Base-by-base conservation (phyloP, 495 filamentous ascomycete species). In the Tuber magnatum region DNA sequence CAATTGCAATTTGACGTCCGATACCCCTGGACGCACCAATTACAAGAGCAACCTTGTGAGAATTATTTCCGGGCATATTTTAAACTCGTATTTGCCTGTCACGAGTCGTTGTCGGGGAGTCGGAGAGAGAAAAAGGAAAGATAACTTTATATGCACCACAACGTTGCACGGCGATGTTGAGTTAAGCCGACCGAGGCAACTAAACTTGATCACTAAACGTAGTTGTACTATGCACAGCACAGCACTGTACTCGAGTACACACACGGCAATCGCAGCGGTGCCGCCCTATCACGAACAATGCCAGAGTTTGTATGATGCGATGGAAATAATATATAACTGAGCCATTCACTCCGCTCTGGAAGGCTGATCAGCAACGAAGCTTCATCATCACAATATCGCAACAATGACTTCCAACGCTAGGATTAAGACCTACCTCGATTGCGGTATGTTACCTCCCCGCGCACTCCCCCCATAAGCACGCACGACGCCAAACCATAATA, bases 1-100 rank as follows among this genome's bases (percentile, higher is more conserved):
- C 90, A 80, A 95, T 88, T 71, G 92, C 91, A 44, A 95, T 85
- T 79, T 94, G 92, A 39, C 92, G 86, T 24, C 92, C 92, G 72
- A 95, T 94, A 24, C 92, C 92, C 44, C 92, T 84, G 0, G 91
- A 93, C 0, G 90, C 92, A 39, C 92, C 92, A 46, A 94, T 86
- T 28, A 94, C 85, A 5, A 94, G 84, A 12, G 91, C 92, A 3
- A 93, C 90, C 42, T 84, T 84, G 40, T 83, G 70, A 18, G 28
- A 65, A 42, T 20, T 65, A 18, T 65, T 65, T 65, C 28, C 28
- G 18, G 56, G 16, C 56, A 65, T 65, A 18, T 65, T 35, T 35
- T 35, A 65, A 35, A 65, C 18, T 35, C 56, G 56, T 65, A 65
- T 65, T 35, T 20, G 32, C 14, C 32, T 35, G 5, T 18, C 56